Conservation (phyloP, 257 asterid genomes). For the Verbena officinalis region DNA sequence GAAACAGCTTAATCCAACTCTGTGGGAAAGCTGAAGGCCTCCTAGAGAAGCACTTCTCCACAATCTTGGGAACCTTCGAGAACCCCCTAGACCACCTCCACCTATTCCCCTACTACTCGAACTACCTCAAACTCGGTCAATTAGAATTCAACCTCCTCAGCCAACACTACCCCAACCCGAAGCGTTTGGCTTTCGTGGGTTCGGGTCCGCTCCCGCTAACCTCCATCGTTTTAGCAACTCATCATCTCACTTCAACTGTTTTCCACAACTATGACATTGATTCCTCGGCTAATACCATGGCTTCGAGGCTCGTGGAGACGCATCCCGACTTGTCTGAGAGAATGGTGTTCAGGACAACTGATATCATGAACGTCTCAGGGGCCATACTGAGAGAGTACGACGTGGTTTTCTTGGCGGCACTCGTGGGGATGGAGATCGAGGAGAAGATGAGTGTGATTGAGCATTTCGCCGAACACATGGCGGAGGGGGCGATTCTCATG, state of each 20-base stretch:
- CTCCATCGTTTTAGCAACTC: constrained; percentile 60
- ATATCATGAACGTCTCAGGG: constrained; percentile 49
- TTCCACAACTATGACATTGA: constrained; percentile 77
- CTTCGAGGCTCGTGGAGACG: constrained; percentile 45
- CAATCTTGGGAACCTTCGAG: constrained; percentile 46
- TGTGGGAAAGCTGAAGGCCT: constrained; percentile 73
- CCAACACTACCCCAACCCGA: constrained; percentile 39
- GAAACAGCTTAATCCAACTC: constrained; percentile 55
- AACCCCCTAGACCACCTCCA: constrained; percentile 61
- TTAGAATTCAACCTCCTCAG: constrained; percentile 54
- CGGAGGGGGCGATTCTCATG: constrained; percentile 64
- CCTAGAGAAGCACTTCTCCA: constrained; percentile 60
- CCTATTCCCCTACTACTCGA: constrained; percentile 62
- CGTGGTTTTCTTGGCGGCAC: constrained; percentile 73
- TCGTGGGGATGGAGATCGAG: constrained; percentile 72
- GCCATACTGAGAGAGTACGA: constrained; percentile 49
- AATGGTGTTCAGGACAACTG: constrained; percentile 53
- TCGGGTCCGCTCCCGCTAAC: constrained; percentile 78
- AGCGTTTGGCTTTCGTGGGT: constrained; percentile 56
- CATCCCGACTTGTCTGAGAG: constrained; percentile 49
- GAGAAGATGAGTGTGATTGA: constrained; percentile 48
- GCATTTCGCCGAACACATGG: constrained; percentile 55
- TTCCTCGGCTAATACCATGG: constrained; percentile 53
- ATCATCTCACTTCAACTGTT: constrained; percentile 45
- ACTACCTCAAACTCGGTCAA: constrained; percentile 59